phyloP scores from a whole-genome alignment of 805 yeast species.

The Ogataea sp. region DNA sequence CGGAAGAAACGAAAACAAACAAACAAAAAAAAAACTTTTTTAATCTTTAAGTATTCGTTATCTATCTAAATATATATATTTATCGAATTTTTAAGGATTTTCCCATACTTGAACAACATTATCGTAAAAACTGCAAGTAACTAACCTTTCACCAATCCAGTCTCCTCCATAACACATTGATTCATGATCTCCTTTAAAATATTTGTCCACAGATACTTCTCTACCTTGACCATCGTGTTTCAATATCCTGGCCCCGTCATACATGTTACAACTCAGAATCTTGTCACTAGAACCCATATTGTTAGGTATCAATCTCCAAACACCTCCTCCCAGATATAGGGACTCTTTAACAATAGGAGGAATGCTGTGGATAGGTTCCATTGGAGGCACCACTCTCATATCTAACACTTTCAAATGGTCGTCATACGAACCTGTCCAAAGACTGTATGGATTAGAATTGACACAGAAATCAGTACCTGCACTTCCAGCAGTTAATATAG shows the following conservation, averaged over 20 bases:
- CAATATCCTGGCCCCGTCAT: constrained; percentile 80
- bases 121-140: constrained; percentile 91
- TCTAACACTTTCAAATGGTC: constrained; percentile 68
- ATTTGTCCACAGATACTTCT: constrained; percentile 25
- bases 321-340: constrained; percentile 80
- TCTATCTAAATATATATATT: constrained; percentile 4
- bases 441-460: constrained; percentile 27
- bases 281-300: constrained; percentile 34
- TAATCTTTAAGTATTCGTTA: constrained; percentile 1
- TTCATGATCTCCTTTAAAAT: constrained; percentile 63
- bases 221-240: constrained; percentile 21
- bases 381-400: constrained; percentile 42
- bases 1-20: too few relatives aligned
- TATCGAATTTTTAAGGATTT: not conserved
- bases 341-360: constrained; percentile 40
- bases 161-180: constrained; percentile 97
- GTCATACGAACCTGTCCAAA: constrained; percentile 92
- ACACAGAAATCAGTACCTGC: constrained; percentile 33
- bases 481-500: constrained; percentile 49
- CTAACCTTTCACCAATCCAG: constrained; percentile 55
- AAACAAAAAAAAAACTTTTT: too few relatives aligned
- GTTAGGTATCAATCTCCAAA: constrained; percentile 77
- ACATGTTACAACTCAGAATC: constrained; percentile 86
- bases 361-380: constrained; percentile 35
- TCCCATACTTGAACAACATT: constrained; percentile 72